Base-by-base conservation (phyloP, 345 rosid genomes). In the Murraya paniculata region DNA sequence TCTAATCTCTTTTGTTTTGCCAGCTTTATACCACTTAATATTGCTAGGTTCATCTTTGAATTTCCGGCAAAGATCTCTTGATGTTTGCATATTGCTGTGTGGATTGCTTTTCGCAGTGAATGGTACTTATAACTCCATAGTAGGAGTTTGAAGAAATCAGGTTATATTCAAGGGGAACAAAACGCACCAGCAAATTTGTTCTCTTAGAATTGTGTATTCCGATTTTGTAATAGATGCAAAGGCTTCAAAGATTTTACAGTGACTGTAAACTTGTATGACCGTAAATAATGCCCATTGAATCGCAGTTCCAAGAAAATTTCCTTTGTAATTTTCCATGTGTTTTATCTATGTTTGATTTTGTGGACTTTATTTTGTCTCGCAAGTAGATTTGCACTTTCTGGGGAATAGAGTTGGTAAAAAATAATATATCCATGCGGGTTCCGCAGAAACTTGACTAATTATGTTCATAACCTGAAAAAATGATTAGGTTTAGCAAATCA, bases 1-100 rank as follows among this genome's bases (percentile, higher is more conserved):
- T 21, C 82, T 91, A 13, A 81, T 93, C 80, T 90, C 98, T 0
- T 95, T 95, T 81, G 98, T 92, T 72, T 84, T 96, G 74, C 98
- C 98, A 1, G 90, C 95, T 62, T 79, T 82, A 6, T 96, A 86
- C 85, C 98, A 96, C 87, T 87, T 96, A 57, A 86, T n/a, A 22
- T 67, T 94, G 79, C 68, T 92, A 7, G 97, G 97, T 57, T 79
- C 95, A 38, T 87, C 92, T 18, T 74, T 94, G 85, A 79, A 70
- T 41, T 27, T 83, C 21, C 84, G 97, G 98, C 86, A 83, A 82
- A 94, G 80, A 83, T 81, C 82, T 7, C 77, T 91, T 68, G 98
- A 96, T 84, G 80, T 74, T 28, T 80, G 68, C 90, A 79, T 94
- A 25, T 68, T 96, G 84, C 74, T 85, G 7, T 82, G 88, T 10